Evolutionary conservation across 1,139 yeast genomes (phyloP), one percentile per base, ranked within the genome.

Genomic region (Yamadazyma membranifaciens): DNA sequence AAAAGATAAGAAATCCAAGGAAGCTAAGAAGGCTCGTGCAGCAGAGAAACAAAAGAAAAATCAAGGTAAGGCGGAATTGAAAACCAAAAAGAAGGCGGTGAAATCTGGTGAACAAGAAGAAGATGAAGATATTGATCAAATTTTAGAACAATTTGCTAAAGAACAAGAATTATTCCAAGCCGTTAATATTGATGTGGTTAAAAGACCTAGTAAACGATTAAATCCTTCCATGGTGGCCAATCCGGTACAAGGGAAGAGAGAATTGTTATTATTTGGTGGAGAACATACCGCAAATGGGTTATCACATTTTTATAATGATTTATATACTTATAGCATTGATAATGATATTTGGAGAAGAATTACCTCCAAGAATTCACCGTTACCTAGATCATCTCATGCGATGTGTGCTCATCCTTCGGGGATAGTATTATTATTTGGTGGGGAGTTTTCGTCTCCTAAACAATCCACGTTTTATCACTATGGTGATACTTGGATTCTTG

Each of bases 371-470:
- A 92, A 92, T 57, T 64, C 95, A 0, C 98, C 98, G 10, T 75
- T 91, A 56, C 96, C 97, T 1, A 70, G 98, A 49, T 87, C 96
- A 1, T 89, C 97, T 0, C 97, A 94, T 54, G 87, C 96, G 2
- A 86, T 89, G 89, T 83, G 92, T 49, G 84, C 88, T 0, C 98
- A 92, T 60, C 96, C 97, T 1, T 81, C 91, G 2, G 98, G 98
- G 7, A 67, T 89, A 1, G 75, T 87, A 20, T 64, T 92, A 45
- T 64, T 92, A 72, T 92, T 88, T 67, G 98, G 98, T 39, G 98
- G 98, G 50, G 98, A 92, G 62, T 92, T 92, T 54, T 87, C 97
- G 1, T 87, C 96, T 6, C 98, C 98, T 2, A 92, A 91, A 56
- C 98, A 92, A 62, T 82, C 89, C 38, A 88, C 97, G 0, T 92